Evolutionary conservation across 2,329 filamentous ascomycete species (phyloP), one percentile per base, ranked within the genome.

Genomic region (Trichoderma pleuroti): DNA sequence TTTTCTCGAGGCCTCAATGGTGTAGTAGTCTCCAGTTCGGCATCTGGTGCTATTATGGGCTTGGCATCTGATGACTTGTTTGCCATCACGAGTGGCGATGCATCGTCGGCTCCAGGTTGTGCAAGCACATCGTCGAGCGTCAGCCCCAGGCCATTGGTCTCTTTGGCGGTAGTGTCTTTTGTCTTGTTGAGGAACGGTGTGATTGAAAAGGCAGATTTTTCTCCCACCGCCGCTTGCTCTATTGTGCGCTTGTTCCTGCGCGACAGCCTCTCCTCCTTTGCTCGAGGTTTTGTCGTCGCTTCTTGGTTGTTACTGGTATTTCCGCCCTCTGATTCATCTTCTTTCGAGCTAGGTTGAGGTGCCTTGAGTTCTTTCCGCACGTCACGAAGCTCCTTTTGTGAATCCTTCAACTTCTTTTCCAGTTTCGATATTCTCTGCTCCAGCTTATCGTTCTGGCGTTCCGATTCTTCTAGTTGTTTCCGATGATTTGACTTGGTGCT

Each of bases 181-280:
- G 88, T 91, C 64, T 91, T 89, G 80, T 94, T 97, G 72, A 98
- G 85, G 83, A 97, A 98, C 0, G 95, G 95, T 0, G 95, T 98
- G 73, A 98, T 93, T 5, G 94, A 97, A 80, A 98, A 98, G 3
- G 87, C 90, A 0, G 94, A 98, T 80, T 97, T 98, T 77, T 97
- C 93, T 34, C 92, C 93, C 6, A 92, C 84, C 14, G 77, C 68
- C 1, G 81, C 75, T 69, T 89, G 82, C 1, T 89, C 87, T 32
- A 83, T 79, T 61, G 83, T 86, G 69, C 85, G 83, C 78, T 89
- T 90, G 54, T 82, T 82, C 73, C 82, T 84, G 69, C 77, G 75
- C 65, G 80, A 77, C 71, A 82, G 72, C 62, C 83, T 78, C 74
- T 83, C 66, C 77, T 57, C 64, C 14, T 81, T 69, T 82, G 78